Base-by-base conservation (phyloP, 192 early-diverging fungal genomes). In the Coemansia aciculifera region DNA sequence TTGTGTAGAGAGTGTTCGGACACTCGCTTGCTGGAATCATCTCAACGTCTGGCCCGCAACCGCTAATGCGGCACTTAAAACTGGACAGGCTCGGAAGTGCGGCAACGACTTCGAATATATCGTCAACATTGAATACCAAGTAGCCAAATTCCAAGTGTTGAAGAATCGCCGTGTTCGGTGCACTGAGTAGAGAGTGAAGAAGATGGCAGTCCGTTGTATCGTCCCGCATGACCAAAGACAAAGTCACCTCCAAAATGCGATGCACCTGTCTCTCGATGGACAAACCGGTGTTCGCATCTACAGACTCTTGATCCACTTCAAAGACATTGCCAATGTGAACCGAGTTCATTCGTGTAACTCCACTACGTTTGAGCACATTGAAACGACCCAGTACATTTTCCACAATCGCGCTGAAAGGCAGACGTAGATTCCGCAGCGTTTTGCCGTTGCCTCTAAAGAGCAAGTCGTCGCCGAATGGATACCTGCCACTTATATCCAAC, bases 391-490 rank as follows among this genome's bases (percentile, higher is more conserved):
- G 19, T 23, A 19, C 34, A 60, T 39, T 38, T 8, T 15, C 19
- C 2, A 21, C 34, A 11, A 60, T 0, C 2, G 21, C 36, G 36
- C 36, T 21, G 32, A 60, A 39, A 23, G 59, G 59, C 5, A 60
- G 34, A 6, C 59, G 19, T 5, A 60, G 13, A 23, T 8, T 23
- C 19, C 10, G 59, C 36, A 60, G n/a, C 36, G 36, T 38, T 0
- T 21, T 15, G 59, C 59, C 36, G 9, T 38, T 60, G 19, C 59
- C 59, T 38, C 36, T 37, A 12, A 60, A 60, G 10, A 38, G 59
- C 36, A 60, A 10, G 21, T 60, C 59, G 21, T 60, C 59, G 9
- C 5, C 21, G n/a, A 60, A 60, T 60, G 59, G 59, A 38, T 60
- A 60, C 10, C 34, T 36, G 9, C 34, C 59, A 23, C 7, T 3